Evolutionary conservation across 805 yeast species (phyloP).

Genomic region (Ogataea thermomethanolica): DNA sequence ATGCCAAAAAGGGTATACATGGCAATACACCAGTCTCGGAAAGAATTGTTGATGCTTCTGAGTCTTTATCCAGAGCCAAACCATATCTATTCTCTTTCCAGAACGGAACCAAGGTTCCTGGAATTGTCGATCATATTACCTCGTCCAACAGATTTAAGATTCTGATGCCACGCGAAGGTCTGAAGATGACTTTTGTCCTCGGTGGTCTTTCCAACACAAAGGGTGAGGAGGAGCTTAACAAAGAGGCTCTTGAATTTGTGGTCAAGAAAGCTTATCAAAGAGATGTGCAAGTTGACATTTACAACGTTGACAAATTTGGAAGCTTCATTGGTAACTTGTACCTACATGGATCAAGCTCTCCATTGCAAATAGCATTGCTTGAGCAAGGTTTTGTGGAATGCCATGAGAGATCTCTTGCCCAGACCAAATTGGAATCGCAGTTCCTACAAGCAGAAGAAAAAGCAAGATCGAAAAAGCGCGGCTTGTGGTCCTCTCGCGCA

Average conservation of each 20-base stretch:
- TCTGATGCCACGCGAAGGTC: constrained; percentile 66
- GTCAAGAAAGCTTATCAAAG: constrained; percentile 61
- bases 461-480: constrained; percentile 54
- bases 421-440: constrained; percentile 51
- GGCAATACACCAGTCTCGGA: constrained; percentile 56
- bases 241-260: constrained; percentile 52
- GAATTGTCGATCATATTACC: constrained; percentile 68
- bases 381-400: constrained; percentile 60
- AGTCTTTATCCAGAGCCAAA: constrained; percentile 64
- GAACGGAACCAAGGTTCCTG: constrained; percentile 61
- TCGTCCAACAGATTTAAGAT: constrained; percentile 67
- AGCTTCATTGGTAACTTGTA: constrained; percentile 74
- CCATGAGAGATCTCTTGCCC: constrained; percentile 62
- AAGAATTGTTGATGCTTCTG: constrained; percentile 77
- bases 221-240: constrained; percentile 35
- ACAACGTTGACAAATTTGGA: constrained; percentile 71
- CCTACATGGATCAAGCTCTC: constrained; percentile 46
- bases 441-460: constrained; percentile 57
- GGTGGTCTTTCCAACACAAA: constrained; percentile 62
- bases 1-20: constrained; percentile 58
- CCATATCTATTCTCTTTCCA: constrained; percentile 68
- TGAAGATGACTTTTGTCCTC: constrained; percentile 63
- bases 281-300: constrained; percentile 66
- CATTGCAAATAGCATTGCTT: constrained; percentile 56
- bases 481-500: constrained; percentile 66